These are phyloP conservation scores for Blastomyces parvus DNA, from an alignment of 2,329 filamentous ascomycete species.

Conservation along the genomic window DNA sequence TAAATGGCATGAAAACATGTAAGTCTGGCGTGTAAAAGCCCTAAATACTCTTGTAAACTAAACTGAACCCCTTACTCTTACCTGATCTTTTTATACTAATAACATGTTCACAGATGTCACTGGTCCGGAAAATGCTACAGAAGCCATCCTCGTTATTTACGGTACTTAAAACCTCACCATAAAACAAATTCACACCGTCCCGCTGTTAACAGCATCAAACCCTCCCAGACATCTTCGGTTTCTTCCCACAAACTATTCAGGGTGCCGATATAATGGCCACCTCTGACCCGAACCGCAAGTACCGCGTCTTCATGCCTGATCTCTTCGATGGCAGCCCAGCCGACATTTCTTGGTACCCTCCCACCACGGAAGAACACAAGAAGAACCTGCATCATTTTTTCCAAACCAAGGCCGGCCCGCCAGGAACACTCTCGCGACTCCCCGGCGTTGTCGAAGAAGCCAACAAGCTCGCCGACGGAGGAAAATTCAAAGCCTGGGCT, in stretches of 20 bases:
- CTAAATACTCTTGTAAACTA: constrained; percentile 3
- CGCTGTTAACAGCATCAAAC: background rate
- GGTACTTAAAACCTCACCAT: constrained; percentile 22
- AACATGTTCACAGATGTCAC: constrained; percentile 40
- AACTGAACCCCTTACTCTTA: background rate
- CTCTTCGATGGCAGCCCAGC: constrained; percentile 72
- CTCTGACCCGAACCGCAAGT: constrained; percentile 58
- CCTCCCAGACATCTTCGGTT: constrained; percentile 51
- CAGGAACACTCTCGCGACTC: constrained; percentile 47
- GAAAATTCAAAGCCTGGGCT: constrained; percentile 46
- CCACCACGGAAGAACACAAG: constrained; percentile 51
- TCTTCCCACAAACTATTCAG: constrained; percentile 54
- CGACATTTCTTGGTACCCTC: constrained; percentile 52
- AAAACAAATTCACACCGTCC: background rate
- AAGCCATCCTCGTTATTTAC: constrained; percentile 49
- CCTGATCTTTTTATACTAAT: constrained; percentile 7
- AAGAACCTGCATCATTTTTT: constrained; percentile 53
- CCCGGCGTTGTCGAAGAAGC: constrained; percentile 48
- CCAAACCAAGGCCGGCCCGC: constrained; percentile 47
- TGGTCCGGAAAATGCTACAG: constrained; percentile 46
- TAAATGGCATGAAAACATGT: constrained; percentile 56
- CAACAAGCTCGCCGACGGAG: constrained; percentile 35
- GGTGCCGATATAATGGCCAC: constrained; percentile 54
- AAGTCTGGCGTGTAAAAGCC: constrained; percentile 15
- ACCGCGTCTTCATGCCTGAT: constrained; percentile 84